A percentile compares a stretch with the other conserved stretches of the same genome.
These are phyloP conservation scores for Symmetrospora coprosmae DNA, from an alignment of 768 basidiomycete genomes.

Conservation along the genomic window DNA sequence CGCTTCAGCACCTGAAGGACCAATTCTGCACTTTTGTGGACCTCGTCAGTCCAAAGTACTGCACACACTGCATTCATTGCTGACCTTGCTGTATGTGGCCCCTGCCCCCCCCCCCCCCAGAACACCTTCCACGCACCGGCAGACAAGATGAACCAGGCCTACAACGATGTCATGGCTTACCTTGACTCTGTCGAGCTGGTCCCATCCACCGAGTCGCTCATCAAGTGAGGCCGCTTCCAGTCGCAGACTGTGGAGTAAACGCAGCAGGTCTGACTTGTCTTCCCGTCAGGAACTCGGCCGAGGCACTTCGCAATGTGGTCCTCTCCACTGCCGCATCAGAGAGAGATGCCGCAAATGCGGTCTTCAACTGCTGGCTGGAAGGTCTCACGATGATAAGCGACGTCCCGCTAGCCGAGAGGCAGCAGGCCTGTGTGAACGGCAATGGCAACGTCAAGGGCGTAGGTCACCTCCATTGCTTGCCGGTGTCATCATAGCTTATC, in stretches of 20 bases:
- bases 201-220: conserved; percentile 7
- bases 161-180: background rate
- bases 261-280: no score
- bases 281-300: conserved; percentile 10
- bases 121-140: background rate
- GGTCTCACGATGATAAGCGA: background rate
- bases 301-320: conserved; percentile 10
- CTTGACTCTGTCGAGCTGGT: conserved; percentile 4
- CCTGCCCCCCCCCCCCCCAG: background rate
- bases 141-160: background rate
- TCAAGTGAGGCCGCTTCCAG: no score
- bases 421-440: background rate
- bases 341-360: background rate
- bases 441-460: background rate
- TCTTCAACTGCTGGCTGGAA: conserved; percentile 7
- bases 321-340: conserved; percentile 1
- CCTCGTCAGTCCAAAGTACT: background rate
- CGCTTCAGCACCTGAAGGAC: background rate
- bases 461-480: no score
- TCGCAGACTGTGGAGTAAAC: no score
- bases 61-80: background rate
- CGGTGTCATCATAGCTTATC: no score
- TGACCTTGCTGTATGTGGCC: background rate
- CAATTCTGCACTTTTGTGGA: conserved; percentile 15
- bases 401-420: background rate